A percentile compares a stretch with the other conserved stretches of the same genome.
Conservation (phyloP, 441 rosid genomes). For the Kokia cookei region DNA sequence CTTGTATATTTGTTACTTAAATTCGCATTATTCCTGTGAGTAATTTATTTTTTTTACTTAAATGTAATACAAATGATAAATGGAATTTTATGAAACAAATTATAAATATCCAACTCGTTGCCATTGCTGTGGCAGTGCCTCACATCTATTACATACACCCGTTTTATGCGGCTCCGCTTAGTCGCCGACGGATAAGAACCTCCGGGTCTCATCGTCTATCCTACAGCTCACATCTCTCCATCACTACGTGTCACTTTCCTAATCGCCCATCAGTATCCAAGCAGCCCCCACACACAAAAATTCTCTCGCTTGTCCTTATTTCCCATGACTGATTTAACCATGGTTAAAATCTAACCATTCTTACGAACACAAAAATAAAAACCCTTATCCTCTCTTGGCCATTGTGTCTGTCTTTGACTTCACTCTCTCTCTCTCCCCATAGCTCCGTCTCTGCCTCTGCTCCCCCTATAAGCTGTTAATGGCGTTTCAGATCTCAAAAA, state of each 20-base stretch:
- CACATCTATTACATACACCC: constrained; percentile 25
- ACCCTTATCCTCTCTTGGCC: constrained; percentile 16
- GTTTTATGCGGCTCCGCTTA: constrained; percentile 55
- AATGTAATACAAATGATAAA: too few relatives aligned
- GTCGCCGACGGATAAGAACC: constrained; percentile 47
- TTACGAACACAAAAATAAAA: constrained; percentile 11
- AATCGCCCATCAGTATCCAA: constrained; percentile 22
- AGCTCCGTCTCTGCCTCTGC: neutral
- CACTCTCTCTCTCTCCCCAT: constrained; percentile 6
- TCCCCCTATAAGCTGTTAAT: constrained; percentile 24
- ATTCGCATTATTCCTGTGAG: too few relatives aligned
- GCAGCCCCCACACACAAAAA: neutral
- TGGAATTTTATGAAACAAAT: too few relatives aligned
- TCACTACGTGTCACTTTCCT: constrained; percentile 28
- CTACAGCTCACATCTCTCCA: constrained; percentile 12
- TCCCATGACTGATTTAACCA: constrained; percentile 24
- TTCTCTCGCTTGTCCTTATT: neutral
- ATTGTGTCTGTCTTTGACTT: constrained; percentile 11
- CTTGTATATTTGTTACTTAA: too few relatives aligned
- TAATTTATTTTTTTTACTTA: too few relatives aligned
- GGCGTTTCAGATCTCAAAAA: constrained; percentile 48
- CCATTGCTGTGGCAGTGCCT: neutral
- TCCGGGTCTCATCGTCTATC: constrained; percentile 27
- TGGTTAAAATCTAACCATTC: constrained; percentile 39
- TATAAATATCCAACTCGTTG: too few relatives aligned